Evolutionary conservation across 148 eudicot genomes (phyloP).

Genomic region (Fagopyrum tataricum): DNA sequence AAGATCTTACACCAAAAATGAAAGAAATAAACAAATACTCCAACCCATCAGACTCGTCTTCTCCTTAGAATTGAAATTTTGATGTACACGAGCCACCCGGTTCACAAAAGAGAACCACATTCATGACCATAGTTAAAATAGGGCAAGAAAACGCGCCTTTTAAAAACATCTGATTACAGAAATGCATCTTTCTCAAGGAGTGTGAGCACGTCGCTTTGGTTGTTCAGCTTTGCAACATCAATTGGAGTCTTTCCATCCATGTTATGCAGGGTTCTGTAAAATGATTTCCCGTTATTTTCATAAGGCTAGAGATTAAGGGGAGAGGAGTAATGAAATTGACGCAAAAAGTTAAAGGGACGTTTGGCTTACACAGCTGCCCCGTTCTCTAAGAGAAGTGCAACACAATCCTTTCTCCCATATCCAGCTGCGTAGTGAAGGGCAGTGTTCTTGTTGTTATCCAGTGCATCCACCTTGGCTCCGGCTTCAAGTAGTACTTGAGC

Average conservation of each 20-base stretch:
- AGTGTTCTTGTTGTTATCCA: constrained; percentile 97
- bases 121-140: not conserved
- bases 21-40: not conserved
- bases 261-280: constrained; percentile 83
- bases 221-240: constrained; percentile 93
- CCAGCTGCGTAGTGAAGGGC: constrained; percentile 99
- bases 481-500: constrained; percentile 86
- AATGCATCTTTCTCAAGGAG: constrained; percentile 94
- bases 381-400: constrained; percentile 75
- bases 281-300: constrained; percentile 1
- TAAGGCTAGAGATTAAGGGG: not conserved
- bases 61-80: not conserved
- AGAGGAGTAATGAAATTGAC: not conserved
- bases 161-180: constrained; percentile 27
- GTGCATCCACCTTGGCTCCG: constrained; percentile 88
- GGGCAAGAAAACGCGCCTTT: not conserved
- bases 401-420: constrained; percentile 96
- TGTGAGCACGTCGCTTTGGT: constrained; percentile 73
- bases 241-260: constrained; percentile 92
- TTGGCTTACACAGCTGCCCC: constrained; percentile 94
- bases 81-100: constrained; percentile 4
- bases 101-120: not conserved
- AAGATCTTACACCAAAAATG: not conserved
- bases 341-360: not conserved
- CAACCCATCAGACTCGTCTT: constrained; percentile 1